Conservation (phyloP, 441 rosid genomes). For the Francoa sonchifolia region DNA sequence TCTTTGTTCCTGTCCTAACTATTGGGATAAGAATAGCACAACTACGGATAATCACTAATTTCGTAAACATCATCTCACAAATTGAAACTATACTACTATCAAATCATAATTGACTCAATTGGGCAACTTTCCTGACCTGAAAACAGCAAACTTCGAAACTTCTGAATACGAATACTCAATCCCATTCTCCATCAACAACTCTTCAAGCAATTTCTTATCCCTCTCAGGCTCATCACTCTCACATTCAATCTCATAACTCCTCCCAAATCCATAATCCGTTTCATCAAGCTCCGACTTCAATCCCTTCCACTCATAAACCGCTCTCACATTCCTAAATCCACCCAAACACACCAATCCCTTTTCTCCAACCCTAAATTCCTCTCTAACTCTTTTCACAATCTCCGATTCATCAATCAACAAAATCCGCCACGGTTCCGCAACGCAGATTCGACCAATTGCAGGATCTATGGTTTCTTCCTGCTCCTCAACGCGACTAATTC, state of each 20-base stretch:
- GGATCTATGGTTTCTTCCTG: slow-evolving; percentile 62
- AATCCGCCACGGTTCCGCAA: slow-evolving; percentile 29
- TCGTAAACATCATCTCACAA: too few relatives aligned
- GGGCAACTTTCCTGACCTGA: slow-evolving; percentile 46
- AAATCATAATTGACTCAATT: slow-evolving; percentile 15
- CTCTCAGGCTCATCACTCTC: slow-evolving; percentile 59
- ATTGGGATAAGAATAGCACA: too few relatives aligned
- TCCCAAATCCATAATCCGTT: slow-evolving; percentile 63
- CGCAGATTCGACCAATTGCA: slow-evolving; percentile 24
- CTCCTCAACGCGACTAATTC: slow-evolving; percentile 76
- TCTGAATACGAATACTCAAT: slow-evolving; percentile 19
- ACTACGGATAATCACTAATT: too few relatives aligned
- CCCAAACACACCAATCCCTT: slow-evolving; percentile 52
- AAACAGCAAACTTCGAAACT: slow-evolving; percentile 41
- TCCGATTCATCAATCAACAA: slow-evolving; percentile 24
- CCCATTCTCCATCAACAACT: not conserved
- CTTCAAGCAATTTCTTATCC: not conserved
- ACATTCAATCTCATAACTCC: slow-evolving; percentile 65
- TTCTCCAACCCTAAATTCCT: slow-evolving; percentile 49
- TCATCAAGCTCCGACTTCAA: slow-evolving; percentile 74
- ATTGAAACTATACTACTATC: too few relatives aligned
- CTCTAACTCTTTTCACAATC: slow-evolving; percentile 48
- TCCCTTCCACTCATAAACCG: slow-evolving; percentile 56
- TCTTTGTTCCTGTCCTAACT: too few relatives aligned
- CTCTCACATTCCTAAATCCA: slow-evolving; percentile 71